phyloP scores from a whole-genome alignment of 345 rosid species.

The Kernera saxatilis region DNA sequence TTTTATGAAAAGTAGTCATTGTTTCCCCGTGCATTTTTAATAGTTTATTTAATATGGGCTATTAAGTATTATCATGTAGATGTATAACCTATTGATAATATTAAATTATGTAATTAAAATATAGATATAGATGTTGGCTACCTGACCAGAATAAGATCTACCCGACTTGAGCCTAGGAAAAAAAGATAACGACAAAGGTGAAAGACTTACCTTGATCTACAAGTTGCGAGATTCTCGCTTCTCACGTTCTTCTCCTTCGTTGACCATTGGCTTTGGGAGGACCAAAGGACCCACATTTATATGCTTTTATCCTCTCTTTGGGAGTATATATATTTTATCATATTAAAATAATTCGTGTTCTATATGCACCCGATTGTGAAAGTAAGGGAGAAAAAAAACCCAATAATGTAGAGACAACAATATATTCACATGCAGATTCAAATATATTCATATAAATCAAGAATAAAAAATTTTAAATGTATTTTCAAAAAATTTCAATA shows the following conservation, averaged over 20 bases:
- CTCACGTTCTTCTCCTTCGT: constrained; percentile 19
- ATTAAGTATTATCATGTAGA: too few species aligned
- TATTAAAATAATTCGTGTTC: neutral
- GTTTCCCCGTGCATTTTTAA: too few species aligned
- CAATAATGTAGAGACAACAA: neutral
- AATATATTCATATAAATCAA: neutral
- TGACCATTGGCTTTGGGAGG: constrained; percentile 1
- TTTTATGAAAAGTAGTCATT: too few species aligned
- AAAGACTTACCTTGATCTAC: constrained; percentile 17
- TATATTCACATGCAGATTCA: neutral
- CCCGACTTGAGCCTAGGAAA: constrained; percentile 11
- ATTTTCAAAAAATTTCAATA: neutral
- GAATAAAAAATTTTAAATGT: neutral
- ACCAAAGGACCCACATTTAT: constrained; percentile 5
- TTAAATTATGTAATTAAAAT: too few species aligned
- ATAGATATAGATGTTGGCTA: neutral
- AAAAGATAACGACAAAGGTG: constrained; percentile 1
- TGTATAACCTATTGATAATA: too few species aligned
- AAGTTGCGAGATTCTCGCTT: constrained; percentile 27
- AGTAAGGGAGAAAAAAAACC: neutral
- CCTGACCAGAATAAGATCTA: constrained; percentile 25
- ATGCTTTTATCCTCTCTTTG: neutral
- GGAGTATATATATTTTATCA: too few species aligned
- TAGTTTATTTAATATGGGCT: too few species aligned
- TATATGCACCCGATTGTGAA: neutral